A percentile compares a stretch with the other conserved stretches of the same genome.
Evolutionary conservation across 176 grass and related monocot genomes (phyloP).

Genomic region (Metroxylon sagu): DNA sequence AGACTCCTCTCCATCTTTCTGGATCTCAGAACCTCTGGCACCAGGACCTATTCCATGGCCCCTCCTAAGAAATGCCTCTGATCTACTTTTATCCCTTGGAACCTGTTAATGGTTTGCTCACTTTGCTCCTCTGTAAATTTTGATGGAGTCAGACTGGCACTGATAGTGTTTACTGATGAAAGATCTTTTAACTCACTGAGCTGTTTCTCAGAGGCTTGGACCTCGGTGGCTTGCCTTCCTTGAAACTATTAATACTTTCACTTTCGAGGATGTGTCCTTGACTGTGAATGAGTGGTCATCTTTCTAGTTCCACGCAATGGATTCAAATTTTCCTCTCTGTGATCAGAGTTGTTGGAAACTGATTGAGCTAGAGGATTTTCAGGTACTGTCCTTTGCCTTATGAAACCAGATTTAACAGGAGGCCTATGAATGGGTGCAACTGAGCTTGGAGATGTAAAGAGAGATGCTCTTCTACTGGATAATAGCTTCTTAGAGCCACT

Average conservation of each 20-base stretch:
- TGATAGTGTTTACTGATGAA: not conserved
- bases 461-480: not conserved
- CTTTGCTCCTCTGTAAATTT: conserved; percentile 21
- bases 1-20: not conserved
- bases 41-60: conserved; percentile 28
- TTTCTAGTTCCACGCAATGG: not conserved
- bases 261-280: not conserved
- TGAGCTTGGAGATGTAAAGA: not conserved
- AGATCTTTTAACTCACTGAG: conserved; percentile 4
- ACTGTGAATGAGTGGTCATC: not conserved
- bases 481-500: not conserved
- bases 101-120: not conserved
- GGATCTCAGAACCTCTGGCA: conserved; percentile 1
- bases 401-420: not conserved
- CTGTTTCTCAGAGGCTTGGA: not conserved
- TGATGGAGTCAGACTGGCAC: not conserved
- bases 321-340: conserved; percentile 15
- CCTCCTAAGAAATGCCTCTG: conserved; percentile 36
- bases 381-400: not conserved
- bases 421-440: not conserved
- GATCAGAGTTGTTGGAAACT: not conserved
- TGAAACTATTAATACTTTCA: not conserved
- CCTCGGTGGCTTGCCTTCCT: not conserved
- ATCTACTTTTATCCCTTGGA: conserved; percentile 12
- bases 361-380: not conserved